Percentiles rank a stretch among this genome's conserved stretches.
Conservation (phyloP, 225 moss, liverwort and hornwort species). For the Takakia lepidozioides region DNA sequence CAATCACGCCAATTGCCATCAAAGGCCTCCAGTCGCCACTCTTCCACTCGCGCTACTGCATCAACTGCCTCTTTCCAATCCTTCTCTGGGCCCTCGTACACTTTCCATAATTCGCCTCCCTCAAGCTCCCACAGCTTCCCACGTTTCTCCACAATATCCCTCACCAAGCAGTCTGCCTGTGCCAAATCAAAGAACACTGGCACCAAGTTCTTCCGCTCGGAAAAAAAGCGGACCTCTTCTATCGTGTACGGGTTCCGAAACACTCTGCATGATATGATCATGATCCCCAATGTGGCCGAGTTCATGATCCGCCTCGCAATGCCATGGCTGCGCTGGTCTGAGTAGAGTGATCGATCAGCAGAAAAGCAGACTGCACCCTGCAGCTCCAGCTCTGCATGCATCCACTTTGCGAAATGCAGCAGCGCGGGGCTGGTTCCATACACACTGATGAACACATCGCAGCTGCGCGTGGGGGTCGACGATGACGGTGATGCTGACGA, state of each 20-base stretch:
- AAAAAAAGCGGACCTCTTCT: slow-evolving; percentile 46
- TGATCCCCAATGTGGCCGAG: slow-evolving; percentile 36
- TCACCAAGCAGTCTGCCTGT: slow-evolving; percentile 33
- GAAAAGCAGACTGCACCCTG: slow-evolving; percentile 52
- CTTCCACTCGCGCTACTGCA: slow-evolving; percentile 32
- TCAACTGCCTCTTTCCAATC: slow-evolving; percentile 41
- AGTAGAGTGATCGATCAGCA: slow-evolving; percentile 39
- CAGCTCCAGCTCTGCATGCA: slow-evolving; percentile 50
- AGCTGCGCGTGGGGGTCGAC: slow-evolving; percentile 15
- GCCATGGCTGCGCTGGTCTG: slow-evolving; percentile 49
- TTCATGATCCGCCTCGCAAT: slow-evolving; percentile 40
- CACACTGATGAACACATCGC: slow-evolving; percentile 51
- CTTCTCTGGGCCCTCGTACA: slow-evolving; percentile 42
- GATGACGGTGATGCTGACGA: slow-evolving; percentile 14
- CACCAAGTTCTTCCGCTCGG: slow-evolving; percentile 38
- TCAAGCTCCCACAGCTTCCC: slow-evolving; percentile 52
- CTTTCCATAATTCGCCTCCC: slow-evolving; percentile 57
- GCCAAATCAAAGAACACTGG: slow-evolving; percentile 55
- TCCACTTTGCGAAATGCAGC: slow-evolving; percentile 48
- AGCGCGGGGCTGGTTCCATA: slow-evolving; percentile 31
- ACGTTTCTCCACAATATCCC: slow-evolving; percentile 45
- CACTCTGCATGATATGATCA: slow-evolving; percentile 33
- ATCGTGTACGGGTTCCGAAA: slow-evolving; percentile 52
- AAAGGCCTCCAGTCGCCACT: slow-evolving; percentile 43
- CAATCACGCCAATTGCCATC: slow-evolving; percentile 51